A percentile compares a stretch with the other conserved stretches of the same genome.
Evolutionary conservation across 805 yeast species (phyloP).

Genomic region (Ogataea methylovora): DNA sequence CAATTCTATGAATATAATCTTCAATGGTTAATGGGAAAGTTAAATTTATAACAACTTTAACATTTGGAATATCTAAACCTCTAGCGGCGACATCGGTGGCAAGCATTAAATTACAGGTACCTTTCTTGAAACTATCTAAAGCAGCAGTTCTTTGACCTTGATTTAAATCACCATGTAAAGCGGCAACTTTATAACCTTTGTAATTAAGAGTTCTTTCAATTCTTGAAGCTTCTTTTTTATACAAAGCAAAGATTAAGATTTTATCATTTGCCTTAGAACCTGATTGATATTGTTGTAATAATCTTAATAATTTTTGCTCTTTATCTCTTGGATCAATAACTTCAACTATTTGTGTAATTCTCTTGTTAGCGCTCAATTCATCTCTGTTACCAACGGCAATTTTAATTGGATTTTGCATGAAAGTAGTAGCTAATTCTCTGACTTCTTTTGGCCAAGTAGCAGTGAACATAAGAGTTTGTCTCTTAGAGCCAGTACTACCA

Average conservation of each 20-base stretch:
- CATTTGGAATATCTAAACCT: slow-evolving; percentile 90
- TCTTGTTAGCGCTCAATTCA: slow-evolving; percentile 88
- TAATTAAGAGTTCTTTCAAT: slow-evolving; percentile 68
- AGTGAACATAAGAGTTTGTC: slow-evolving; percentile 97
- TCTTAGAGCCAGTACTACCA: slow-evolving; percentile 40
- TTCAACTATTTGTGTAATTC: slow-evolving; percentile 90
- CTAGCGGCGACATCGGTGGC: slow-evolving; percentile 98
- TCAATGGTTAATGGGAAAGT: slow-evolving; percentile 88
- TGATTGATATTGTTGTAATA: slow-evolving; percentile 68
- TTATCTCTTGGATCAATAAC: slow-evolving; percentile 79
- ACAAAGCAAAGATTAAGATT: slow-evolving; percentile 85
- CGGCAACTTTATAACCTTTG: slow-evolving; percentile 77
- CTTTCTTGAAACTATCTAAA: slow-evolving; percentile 74
- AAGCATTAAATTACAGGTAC: slow-evolving; percentile 64
- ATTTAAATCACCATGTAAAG: slow-evolving; percentile 92
- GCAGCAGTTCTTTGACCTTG: slow-evolving; percentile 92
- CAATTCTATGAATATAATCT: slow-evolving; percentile 86
- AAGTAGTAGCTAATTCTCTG: slow-evolving; percentile 79
- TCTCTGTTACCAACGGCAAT: slow-evolving; percentile 92
- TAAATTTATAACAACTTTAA: slow-evolving; percentile 76
- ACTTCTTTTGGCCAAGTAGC: slow-evolving; percentile 99
- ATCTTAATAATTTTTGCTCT: slow-evolving; percentile 65
- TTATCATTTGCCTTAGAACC: slow-evolving; percentile 65
- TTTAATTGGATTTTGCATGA: slow-evolving; percentile 81
- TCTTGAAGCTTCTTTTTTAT: slow-evolving; percentile 94